phyloP scores from a whole-genome alignment of 805 yeast species.

The Suhomyces canberraensis region DNA sequence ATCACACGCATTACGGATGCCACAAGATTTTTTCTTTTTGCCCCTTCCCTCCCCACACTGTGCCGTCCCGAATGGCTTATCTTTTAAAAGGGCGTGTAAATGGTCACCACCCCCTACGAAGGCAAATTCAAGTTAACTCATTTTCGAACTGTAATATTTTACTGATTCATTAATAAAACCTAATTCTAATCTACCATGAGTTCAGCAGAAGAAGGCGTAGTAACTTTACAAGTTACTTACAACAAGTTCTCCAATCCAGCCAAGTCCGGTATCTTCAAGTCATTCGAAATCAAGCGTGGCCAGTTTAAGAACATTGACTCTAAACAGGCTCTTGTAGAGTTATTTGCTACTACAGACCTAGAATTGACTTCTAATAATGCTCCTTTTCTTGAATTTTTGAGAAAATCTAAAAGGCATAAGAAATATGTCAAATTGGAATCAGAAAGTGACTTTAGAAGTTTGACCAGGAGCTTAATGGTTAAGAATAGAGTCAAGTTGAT shows the following conservation, averaged over 20 bases:
- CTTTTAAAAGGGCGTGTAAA: neutral
- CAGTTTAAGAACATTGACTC: slow-evolving; percentile 1
- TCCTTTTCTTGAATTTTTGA: slow-evolving; percentile 8
- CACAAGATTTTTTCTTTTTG: neutral
- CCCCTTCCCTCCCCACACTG: slow-evolving; percentile 2
- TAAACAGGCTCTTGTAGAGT: neutral
- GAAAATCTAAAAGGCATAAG: slow-evolving; percentile 48
- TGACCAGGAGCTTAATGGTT: slow-evolving; percentile 47
- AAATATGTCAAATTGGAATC: slow-evolving; percentile 38
- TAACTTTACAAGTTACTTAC: slow-evolving; percentile 5
- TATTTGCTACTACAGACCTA: neutral
- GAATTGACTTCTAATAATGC: neutral
- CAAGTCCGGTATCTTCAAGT: slow-evolving; percentile 1
- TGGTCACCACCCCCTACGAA: slow-evolving; percentile 5
- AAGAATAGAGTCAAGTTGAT: slow-evolving; percentile 42
- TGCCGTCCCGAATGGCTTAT: too few relatives aligned
- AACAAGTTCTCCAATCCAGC: slow-evolving; percentile 1
- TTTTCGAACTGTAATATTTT: too few relatives aligned
- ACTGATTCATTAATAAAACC: too few relatives aligned
- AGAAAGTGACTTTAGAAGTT: slow-evolving; percentile 38
- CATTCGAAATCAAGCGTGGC: slow-evolving; percentile 2
- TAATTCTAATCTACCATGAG: neutral
- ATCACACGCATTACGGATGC: neutral
- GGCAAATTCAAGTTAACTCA: slow-evolving; percentile 1
- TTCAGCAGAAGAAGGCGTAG: neutral